A percentile compares a stretch with the other conserved stretches of the same genome.
These are phyloP conservation scores for Leishmania aethiopica DNA, from an alignment of 208 protist genomes.

Conservation along the genomic window DNA sequence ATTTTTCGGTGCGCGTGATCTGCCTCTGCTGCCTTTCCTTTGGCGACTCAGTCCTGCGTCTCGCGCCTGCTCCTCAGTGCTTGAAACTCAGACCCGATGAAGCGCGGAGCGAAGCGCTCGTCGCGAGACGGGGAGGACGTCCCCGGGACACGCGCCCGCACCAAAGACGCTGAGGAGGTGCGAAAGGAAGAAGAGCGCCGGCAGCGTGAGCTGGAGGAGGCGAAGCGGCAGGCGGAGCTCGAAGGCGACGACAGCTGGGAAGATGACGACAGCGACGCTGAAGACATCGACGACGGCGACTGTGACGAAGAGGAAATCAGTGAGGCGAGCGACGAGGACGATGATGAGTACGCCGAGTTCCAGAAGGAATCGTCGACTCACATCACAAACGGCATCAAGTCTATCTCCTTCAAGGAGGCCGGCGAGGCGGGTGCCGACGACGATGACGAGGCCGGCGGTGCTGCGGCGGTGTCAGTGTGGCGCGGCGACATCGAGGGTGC, in stretches of 20 bases:
- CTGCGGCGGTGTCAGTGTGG: constrained; percentile 34
- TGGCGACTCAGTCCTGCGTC: neutral
- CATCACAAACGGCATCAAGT: constrained; percentile 47
- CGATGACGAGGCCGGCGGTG: constrained; percentile 36
- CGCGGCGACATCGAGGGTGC: constrained; percentile 31
- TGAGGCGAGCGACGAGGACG: constrained; percentile 58
- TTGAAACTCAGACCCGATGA: constrained; percentile 3
- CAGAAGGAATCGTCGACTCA: constrained; percentile 54
- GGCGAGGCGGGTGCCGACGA: constrained; percentile 21
- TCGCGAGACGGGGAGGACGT: constrained; percentile 41
- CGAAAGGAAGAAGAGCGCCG: constrained; percentile 43
- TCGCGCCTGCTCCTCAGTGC: neutral
- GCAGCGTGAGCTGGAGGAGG: constrained; percentile 26
- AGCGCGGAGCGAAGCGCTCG: constrained; percentile 46
- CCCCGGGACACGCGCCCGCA: constrained; percentile 32
- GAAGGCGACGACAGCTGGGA: constrained; percentile 42
- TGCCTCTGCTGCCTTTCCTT: neutral
- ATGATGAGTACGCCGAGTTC: constrained; percentile 83
- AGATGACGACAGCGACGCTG: constrained; percentile 37
- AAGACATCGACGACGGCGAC: constrained; percentile 35
- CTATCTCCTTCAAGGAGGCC: constrained; percentile 56
- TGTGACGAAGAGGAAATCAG: constrained; percentile 64
- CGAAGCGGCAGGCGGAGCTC: constrained; percentile 8
- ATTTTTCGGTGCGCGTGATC: neutral
- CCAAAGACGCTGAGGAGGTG: constrained; percentile 42